Evolutionary conservation across 257 asterid species (phyloP).

Genomic region (Craterostigma plantagineum): DNA sequence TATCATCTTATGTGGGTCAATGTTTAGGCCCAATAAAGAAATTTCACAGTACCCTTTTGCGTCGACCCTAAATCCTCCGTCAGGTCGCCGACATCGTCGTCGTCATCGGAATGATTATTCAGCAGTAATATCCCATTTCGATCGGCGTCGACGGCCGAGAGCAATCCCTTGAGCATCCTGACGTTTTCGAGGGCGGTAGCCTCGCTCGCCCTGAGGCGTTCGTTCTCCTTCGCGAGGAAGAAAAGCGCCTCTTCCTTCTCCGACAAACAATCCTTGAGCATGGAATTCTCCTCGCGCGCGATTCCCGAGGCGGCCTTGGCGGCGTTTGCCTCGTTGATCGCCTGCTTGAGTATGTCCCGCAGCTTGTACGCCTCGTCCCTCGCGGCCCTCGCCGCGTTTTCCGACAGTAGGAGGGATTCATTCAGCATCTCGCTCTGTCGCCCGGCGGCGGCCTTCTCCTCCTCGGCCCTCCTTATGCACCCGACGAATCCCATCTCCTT

Average conservation of each 20-base stretch:
- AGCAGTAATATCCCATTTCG: constrained; percentile 13
- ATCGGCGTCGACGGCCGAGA: constrained; percentile 28
- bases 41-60: too few relatives aligned
- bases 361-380: constrained; percentile 42
- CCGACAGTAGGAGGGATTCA: too few relatives aligned
- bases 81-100: too few relatives aligned
- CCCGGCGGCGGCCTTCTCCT: constrained; percentile 37
- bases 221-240: constrained; percentile 41
- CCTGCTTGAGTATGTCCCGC: constrained; percentile 64
- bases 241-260: constrained; percentile 57
- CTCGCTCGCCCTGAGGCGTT: constrained; percentile 43
- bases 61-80: too few relatives aligned
- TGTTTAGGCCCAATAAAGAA: too few relatives aligned
- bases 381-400: constrained; percentile 26
- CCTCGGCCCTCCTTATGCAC: constrained; percentile 56
- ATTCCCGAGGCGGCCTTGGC: constrained; percentile 68
- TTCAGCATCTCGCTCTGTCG: constrained; percentile 23
- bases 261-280: constrained; percentile 30
- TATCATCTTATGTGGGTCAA: too few relatives aligned
- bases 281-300: constrained; percentile 56
- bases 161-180: constrained; percentile 44
- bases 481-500: constrained; percentile 70
- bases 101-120: constrained; percentile 10
- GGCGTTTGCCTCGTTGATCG: constrained; percentile 57
- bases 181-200: constrained; percentile 43